phyloP scores from a whole-genome alignment of 305 asterid genomes.

The Rubia tinctorum region DNA sequence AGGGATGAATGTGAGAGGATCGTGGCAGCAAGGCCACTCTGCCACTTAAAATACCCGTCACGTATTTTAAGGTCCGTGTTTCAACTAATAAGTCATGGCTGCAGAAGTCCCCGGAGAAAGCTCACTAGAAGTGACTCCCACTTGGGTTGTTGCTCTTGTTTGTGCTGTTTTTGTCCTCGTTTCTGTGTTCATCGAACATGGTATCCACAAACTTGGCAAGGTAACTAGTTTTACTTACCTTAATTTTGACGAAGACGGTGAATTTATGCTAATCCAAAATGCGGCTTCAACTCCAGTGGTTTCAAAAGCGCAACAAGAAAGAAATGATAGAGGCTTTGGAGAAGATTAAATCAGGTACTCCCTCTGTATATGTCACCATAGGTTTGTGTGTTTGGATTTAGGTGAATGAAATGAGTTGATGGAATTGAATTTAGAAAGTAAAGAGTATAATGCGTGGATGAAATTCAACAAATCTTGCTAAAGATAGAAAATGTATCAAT shows the following conservation, averaged over 20 bases:
- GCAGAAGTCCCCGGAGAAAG: conserved; percentile 42
- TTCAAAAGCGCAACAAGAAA: conserved; percentile 47
- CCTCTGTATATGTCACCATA: no score
- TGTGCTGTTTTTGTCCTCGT: conserved; percentile 50
- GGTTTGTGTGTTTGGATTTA: no score
- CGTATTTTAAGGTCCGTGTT: not conserved
- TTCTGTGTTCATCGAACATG: conserved; percentile 56
- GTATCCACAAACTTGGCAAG: conserved; percentile 55
- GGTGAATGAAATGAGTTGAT: no score
- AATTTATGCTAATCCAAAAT: not conserved
- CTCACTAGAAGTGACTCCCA: conserved; percentile 60
- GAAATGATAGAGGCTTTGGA: conserved; percentile 71
- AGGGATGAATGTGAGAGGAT: no score
- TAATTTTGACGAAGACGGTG: not conserved
- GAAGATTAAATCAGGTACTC: conserved; percentile 77
- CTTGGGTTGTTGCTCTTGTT: conserved; percentile 73
- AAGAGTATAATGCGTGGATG: no score
- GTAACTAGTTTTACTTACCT: conserved; percentile 20
- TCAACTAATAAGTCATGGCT: conserved; percentile 30
- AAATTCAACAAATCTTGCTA: no score
- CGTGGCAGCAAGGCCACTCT: no score
- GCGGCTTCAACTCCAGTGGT: conserved; percentile 41
- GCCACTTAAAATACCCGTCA: no score
- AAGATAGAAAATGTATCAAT: no score
- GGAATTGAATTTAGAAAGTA: no score